A percentile compares a stretch with the other conserved stretches of the same genome.
Evolutionary conservation across 306 rosid species (phyloP).

Genomic region (Cotoneaster glaucophyllus): DNA sequence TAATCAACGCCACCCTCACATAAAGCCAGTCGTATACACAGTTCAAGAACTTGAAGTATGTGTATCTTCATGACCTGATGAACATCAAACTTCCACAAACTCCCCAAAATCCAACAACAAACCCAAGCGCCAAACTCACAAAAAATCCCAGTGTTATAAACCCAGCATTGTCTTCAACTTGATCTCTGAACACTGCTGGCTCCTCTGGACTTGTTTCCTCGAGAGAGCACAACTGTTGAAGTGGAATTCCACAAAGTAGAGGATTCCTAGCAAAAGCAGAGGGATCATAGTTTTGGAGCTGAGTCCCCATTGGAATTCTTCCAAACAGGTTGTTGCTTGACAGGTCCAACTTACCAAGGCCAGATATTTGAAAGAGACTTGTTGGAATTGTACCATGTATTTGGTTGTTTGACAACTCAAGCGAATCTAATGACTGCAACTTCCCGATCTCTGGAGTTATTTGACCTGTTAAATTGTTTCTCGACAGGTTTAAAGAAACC

Average conservation of each 20-base stretch:
- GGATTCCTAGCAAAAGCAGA: not conserved
- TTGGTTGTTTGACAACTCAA: conserved; percentile 18
- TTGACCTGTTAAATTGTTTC: conserved; percentile 17
- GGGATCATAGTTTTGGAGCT: not conserved
- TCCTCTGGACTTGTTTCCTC: not conserved
- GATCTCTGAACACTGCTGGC: too few relatives aligned
- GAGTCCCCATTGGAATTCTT: not conserved
- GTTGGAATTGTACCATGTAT: not conserved
- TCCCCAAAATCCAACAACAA: too few relatives aligned
- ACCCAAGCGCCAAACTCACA: too few relatives aligned
- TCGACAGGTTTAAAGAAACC: not conserved
- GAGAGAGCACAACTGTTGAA: not conserved
- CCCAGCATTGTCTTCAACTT: too few relatives aligned
- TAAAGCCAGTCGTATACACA: too few relatives aligned
- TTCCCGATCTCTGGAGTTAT: conserved; percentile 16
- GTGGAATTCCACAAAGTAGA: not conserved
- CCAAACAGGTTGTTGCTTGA: not conserved
- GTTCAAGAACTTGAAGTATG: too few relatives aligned
- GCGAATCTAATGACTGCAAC: not conserved
- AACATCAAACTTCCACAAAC: too few relatives aligned
- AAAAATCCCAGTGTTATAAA: too few relatives aligned
- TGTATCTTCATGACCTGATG: too few relatives aligned
- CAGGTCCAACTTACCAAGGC: not conserved
- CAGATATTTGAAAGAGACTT: not conserved
- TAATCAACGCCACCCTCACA: too few relatives aligned